Percentiles rank a stretch among this genome's conserved stretches.
Conservation (phyloP, 305 asterid species). For the Fraxinus sp. region DNA sequence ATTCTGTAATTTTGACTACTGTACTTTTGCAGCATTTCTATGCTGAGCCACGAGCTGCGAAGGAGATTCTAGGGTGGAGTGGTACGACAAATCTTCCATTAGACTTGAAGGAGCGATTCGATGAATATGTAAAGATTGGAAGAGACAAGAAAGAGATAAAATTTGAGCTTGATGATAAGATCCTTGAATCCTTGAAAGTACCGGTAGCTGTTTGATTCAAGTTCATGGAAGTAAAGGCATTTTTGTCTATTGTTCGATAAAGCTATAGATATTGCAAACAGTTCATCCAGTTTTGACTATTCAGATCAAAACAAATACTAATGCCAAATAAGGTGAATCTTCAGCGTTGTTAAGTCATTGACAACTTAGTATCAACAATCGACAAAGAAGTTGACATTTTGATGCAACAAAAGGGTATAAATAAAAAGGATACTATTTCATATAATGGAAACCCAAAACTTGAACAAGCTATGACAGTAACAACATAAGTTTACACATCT, state of each 20-base stretch:
- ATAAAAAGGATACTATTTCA: not conserved
- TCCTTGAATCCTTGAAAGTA: slow-evolving; percentile 69
- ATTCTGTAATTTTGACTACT: not conserved
- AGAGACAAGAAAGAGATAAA: slow-evolving; percentile 83
- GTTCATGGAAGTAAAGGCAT: slow-evolving; percentile 16
- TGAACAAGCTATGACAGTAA: not conserved
- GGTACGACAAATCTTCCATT: slow-evolving; percentile 67
- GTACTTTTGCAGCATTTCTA: slow-evolving; percentile 75
- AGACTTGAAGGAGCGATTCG: slow-evolving; percentile 77
- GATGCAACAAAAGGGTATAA: not conserved
- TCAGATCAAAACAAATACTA: not conserved
- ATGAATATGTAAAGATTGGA: slow-evolving; percentile 84
- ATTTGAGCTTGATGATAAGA: slow-evolving; percentile 85
- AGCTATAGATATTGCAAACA: not conserved
- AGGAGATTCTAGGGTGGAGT: slow-evolving; percentile 84
- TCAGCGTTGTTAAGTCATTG: not conserved
- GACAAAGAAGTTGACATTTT: not conserved
- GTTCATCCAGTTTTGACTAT: not conserved
- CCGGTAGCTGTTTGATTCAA: slow-evolving; percentile 61
- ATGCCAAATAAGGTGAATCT: not conserved
- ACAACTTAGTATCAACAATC: not conserved
- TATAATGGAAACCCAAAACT: not conserved
- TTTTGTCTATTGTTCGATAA: not conserved
- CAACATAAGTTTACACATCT: not conserved
- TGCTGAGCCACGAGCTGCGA: slow-evolving; percentile 91